Evolutionary conservation across 768 basidiomycete species (phyloP), one percentile per base, ranked within the genome.

Genomic region (Auricularia cornea): DNA sequence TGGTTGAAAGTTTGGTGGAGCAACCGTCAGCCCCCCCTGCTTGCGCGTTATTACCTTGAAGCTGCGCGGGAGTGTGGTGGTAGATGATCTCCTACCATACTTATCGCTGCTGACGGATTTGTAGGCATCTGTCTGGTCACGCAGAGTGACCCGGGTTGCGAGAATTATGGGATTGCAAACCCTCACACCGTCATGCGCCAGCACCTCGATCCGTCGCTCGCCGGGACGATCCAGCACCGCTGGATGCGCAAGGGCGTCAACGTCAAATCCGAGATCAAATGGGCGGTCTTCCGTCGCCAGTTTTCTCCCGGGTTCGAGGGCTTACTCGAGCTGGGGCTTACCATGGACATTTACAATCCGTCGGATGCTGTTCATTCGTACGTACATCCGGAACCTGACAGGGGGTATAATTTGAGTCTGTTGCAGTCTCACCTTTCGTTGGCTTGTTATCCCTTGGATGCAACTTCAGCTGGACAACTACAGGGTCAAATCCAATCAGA

Each of bases 111-210:
- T 35, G 14, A 35, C 14, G 8, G 2, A 8, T 35, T 6, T 35
- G 33, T 23, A 66, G 66, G 32, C 16, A 61, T 81, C 6, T 77
- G 80, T 3, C 62, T 81, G 0, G 61, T 78, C 0, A 79, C 79
- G 0, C 79, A 79, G 63, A 80, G 78, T 61, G 79, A 82, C 66
- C 75, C 69, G 1, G 80, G 80, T 0, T 59, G 69, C 0, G 79
- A 81, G 61, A 83, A 83, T 62, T 73, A 74, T 64, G 72, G 76
- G 0, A 71, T 81, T 30, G 82, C 81, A 1, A 83, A 83, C 67
- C 69, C 68, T 0, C 79, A 82, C 0, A 80, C 81, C 0, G 33
- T 67, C 0, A 66, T 79, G 0, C 73, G 77, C 0, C 81, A 82
- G 5, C 48, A 40, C 0, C 72, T 77, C 8, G 81, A 84, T 63